Conservation (phyloP, 1,284 basidiomycete species). For the Bondarzewia mesenterica region DNA sequence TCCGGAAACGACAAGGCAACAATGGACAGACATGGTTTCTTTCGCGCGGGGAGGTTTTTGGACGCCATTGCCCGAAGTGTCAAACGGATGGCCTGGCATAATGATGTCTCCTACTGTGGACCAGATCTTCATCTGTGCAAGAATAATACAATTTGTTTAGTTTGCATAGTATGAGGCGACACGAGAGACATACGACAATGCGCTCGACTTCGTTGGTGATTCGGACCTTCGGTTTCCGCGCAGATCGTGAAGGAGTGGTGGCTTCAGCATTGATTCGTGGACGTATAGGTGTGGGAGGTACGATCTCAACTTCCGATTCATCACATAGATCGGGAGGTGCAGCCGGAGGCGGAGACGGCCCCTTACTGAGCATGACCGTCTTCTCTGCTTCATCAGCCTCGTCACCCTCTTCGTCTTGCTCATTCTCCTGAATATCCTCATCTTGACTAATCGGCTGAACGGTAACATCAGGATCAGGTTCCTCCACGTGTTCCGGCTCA, state of each 20-base stretch:
- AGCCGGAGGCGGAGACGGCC: not conserved
- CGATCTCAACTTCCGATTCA: constrained; percentile 10
- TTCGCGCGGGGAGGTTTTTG: constrained; percentile 43
- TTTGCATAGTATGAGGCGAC: not conserved
- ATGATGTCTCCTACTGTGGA: constrained; percentile 53
- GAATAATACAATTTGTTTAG: not conserved
- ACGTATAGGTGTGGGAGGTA: not conserved
- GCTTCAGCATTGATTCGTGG: not conserved
- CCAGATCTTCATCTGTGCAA: constrained; percentile 58
- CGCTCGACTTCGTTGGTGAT: constrained; percentile 50
- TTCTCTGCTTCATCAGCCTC: constrained; percentile 20
- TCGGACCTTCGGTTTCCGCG: constrained; percentile 27
- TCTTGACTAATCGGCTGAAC: not conserved
- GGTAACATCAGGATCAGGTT: not conserved
- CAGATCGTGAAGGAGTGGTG: constrained; percentile 1
- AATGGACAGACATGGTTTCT: constrained; percentile 51
- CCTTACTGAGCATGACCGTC: constrained; percentile 21
- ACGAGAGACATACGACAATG: constrained; percentile 38
- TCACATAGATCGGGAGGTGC: constrained; percentile 5
- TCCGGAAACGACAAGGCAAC: not conserved
- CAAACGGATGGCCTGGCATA: constrained; percentile 44
- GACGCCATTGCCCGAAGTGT: constrained; percentile 20
- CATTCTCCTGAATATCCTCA: not conserved
- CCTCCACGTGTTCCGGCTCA: not conserved
- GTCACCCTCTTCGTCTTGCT: constrained; percentile 11